phyloP scores from a whole-genome alignment of 192 early-diverging fungal species.

The Neocallimastix lanati region DNA sequence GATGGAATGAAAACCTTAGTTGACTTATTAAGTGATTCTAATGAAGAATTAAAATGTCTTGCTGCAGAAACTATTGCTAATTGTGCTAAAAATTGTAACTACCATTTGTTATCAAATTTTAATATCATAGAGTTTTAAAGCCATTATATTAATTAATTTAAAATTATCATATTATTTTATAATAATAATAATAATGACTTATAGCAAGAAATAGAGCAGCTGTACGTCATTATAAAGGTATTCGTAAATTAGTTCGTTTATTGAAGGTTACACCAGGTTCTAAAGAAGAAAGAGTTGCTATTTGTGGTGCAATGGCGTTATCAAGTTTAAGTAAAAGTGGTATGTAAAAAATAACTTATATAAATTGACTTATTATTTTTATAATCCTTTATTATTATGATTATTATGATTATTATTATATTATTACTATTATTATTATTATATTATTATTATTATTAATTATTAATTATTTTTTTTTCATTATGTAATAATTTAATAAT shows the following conservation, averaged over 20 bases:
- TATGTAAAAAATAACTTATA: slow-evolving; percentile 4
- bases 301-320: slow-evolving; percentile 36
- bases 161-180: too few relatives aligned
- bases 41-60: slow-evolving; percentile 38
- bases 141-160: too few relatives aligned
- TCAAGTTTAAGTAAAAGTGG: slow-evolving; percentile 35
- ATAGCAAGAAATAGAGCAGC: slow-evolving; percentile 27
- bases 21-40: slow-evolving; percentile 28
- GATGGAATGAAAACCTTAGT: slow-evolving; percentile 43
- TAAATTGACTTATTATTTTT: too few relatives aligned
- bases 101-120: background rate
- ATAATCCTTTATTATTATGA: too few relatives aligned
- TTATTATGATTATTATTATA: too few relatives aligned
- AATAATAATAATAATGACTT: too few relatives aligned
- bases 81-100: slow-evolving; percentile 35
- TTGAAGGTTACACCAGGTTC: slow-evolving; percentile 22
- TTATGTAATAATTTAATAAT: too few relatives aligned
- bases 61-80: slow-evolving; percentile 44
- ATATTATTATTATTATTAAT: too few relatives aligned
- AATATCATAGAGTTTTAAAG: too few relatives aligned
- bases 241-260: slow-evolving; percentile 32
- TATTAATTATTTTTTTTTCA: too few relatives aligned
- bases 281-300: slow-evolving; percentile 31
- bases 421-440: too few relatives aligned
- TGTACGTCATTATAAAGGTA: slow-evolving; percentile 37